These are phyloP conservation scores for Ganoderma meredithae DNA, from an alignment of 1,284 basidiomycete genomes.

Conservation along the genomic window DNA sequence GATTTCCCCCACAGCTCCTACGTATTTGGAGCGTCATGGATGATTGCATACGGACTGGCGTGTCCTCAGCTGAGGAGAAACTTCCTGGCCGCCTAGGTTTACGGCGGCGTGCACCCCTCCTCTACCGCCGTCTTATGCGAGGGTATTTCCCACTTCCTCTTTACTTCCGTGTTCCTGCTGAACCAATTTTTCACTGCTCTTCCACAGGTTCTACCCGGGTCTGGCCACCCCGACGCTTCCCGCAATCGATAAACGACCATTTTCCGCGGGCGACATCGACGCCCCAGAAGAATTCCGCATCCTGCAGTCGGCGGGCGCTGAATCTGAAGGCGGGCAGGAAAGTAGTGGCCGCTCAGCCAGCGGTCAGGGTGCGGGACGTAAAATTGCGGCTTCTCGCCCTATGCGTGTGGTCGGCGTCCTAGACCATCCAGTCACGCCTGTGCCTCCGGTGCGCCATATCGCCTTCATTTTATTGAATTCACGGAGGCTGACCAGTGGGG, in stretches of 20 bases:
- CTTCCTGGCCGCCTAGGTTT: slow-evolving; percentile 89
- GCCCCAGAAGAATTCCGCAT: slow-evolving; percentile 45
- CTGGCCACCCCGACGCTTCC: slow-evolving; percentile 53
- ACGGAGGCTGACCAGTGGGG: slow-evolving; percentile 4
- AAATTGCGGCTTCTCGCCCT: slow-evolving; percentile 40
- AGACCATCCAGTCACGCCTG: slow-evolving; percentile 84
- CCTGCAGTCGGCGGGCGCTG: neutral
- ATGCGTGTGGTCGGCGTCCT: slow-evolving; percentile 78
- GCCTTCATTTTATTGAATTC: neutral
- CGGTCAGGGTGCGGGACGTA: slow-evolving; percentile 14
- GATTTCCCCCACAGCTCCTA: slow-evolving; percentile 56
- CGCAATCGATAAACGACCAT: slow-evolving; percentile 53
- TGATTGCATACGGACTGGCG: slow-evolving; percentile 88
- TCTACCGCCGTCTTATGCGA: slow-evolving; percentile 89
- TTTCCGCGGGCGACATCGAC: slow-evolving; percentile 42
- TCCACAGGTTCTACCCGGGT: slow-evolving; percentile 72
- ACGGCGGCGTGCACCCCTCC: slow-evolving; percentile 81
- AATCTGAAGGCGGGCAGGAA: neutral
- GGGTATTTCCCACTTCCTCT: slow-evolving; percentile 56
- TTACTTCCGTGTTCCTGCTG: slow-evolving; percentile 4
- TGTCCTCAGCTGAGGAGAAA: slow-evolving; percentile 77
- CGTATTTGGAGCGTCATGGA: slow-evolving; percentile 95
- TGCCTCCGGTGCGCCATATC: slow-evolving; percentile 71
- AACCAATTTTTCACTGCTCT: slow-evolving; percentile 15
- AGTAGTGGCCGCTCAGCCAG: neutral